phyloP scores from a whole-genome alignment of 192 early-diverging fungal genomes.

The Backusella morwellensis region DNA sequence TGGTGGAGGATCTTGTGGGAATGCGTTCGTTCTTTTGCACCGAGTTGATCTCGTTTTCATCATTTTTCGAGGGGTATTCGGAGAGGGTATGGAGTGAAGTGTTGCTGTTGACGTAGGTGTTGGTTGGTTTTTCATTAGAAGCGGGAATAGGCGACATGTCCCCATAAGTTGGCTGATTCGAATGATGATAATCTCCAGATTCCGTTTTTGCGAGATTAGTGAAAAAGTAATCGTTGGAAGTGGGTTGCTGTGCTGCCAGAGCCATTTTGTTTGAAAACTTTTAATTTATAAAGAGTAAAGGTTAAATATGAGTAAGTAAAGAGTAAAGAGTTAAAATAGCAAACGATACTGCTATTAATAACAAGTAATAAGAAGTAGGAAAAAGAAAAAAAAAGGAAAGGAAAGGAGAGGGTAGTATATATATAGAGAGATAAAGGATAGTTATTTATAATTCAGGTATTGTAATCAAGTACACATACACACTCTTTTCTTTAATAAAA shows the following conservation, averaged over 20 bases:
- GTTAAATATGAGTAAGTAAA: neutral
- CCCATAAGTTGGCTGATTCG: neutral
- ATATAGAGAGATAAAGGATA: neutral
- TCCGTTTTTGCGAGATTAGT: neutral
- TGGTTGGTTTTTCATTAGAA: conserved; percentile 8
- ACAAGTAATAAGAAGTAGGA: neutral
- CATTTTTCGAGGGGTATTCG: neutral
- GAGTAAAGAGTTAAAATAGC: neutral
- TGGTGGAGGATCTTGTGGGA: neutral
- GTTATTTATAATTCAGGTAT: neutral
- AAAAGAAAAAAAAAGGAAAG: neutral
- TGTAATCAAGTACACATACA: neutral
- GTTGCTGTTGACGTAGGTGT: neutral
- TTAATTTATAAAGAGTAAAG: neutral
- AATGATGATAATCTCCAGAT: neutral
- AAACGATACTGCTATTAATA: neutral
- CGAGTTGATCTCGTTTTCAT: neutral
- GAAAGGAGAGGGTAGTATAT: neutral
- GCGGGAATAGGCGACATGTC: neutral
- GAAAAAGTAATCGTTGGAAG: conserved; percentile 10
- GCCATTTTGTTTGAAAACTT: conserved; percentile 5
- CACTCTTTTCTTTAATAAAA: neutral
- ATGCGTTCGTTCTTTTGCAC: neutral
- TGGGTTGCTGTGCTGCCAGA: conserved; percentile 6
- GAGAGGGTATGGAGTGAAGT: neutral